Percentiles rank a stretch among this genome's conserved stretches.
Evolutionary conservation across 208 protist genomes (phyloP).

Genomic region (Crithidia mellificae): DNA sequence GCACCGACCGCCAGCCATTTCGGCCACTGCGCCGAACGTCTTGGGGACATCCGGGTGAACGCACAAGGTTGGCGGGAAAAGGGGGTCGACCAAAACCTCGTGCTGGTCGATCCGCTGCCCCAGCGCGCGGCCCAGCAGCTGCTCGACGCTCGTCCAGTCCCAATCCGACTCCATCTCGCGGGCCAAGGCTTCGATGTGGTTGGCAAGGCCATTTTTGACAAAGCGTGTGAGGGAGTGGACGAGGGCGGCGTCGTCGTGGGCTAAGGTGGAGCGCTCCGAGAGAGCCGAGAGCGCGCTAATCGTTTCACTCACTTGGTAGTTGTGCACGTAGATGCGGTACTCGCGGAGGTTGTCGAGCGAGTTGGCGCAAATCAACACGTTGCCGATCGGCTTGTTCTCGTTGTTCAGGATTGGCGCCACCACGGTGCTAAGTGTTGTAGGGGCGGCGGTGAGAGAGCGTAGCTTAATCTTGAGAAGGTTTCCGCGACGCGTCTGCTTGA

Average conservation of each 20-base stretch:
- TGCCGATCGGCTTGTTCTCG: slow-evolving; percentile 59
- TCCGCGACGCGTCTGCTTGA: slow-evolving; percentile 40
- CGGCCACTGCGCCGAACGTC: slow-evolving; percentile 48
- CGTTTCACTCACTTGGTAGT: slow-evolving; percentile 70
- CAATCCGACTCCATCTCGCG: slow-evolving; percentile 84
- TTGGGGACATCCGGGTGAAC: slow-evolving; percentile 71
- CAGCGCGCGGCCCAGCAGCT: slow-evolving; percentile 70
- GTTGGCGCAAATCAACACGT: slow-evolving; percentile 87
- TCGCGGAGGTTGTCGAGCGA: slow-evolving; percentile 79
- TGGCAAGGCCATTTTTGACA: slow-evolving; percentile 47
- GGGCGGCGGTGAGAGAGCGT: slow-evolving; percentile 69
- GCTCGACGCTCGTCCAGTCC: slow-evolving; percentile 90
- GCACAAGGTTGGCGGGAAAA: slow-evolving; percentile 79
- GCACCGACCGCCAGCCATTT: slow-evolving; percentile 39
- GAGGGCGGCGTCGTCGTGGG: slow-evolving; percentile 38
- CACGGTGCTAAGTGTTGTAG: slow-evolving; percentile 76
- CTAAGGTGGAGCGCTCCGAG: slow-evolving; percentile 41
- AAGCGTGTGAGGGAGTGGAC: slow-evolving; percentile 56
- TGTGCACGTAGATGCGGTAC: slow-evolving; percentile 79
- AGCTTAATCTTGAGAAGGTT: slow-evolving; percentile 80
- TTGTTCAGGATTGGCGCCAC: slow-evolving; percentile 69
- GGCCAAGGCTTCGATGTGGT: slow-evolving; percentile 63
- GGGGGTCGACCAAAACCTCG: slow-evolving; percentile 57
- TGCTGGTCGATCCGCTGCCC: slow-evolving; percentile 45
- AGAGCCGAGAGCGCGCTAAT: slow-evolving; percentile 50